A percentile compares a stretch with the other conserved stretches of the same genome.
phyloP scores from a whole-genome alignment of 257 asterid species.

The Forsythia suspensa region DNA sequence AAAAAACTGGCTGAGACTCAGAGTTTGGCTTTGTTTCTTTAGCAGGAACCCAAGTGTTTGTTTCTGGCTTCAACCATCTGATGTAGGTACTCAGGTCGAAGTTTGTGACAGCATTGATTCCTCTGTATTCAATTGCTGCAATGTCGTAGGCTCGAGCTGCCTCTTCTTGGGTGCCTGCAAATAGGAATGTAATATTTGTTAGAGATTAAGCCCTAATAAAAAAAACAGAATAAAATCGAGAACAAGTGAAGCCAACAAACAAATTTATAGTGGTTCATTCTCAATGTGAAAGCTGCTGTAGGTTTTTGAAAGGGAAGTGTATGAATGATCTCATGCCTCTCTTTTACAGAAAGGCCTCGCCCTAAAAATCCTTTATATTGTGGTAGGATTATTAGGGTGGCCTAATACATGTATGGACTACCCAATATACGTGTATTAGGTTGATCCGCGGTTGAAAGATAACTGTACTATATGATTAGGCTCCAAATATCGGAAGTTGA shows the following conservation, averaged over 20 bases:
- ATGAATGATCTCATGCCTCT: too few relatives aligned
- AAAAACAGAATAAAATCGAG: too few relatives aligned
- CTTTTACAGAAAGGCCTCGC: too few relatives aligned
- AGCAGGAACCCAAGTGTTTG: slow-evolving; percentile 17
- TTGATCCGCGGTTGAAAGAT: too few relatives aligned
- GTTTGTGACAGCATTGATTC: slow-evolving; percentile 50
- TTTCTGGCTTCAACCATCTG: slow-evolving; percentile 44
- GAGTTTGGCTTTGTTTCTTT: slow-evolving; percentile 20
- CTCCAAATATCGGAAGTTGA: neutral
- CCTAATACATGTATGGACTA: too few relatives aligned
- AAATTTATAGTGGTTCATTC: too few relatives aligned
- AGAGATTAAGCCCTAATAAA: neutral
- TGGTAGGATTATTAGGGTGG: too few relatives aligned
- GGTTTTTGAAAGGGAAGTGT: too few relatives aligned
- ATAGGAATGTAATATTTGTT: neutral
- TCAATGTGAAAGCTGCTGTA: too few relatives aligned
- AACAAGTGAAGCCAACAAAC: too few relatives aligned
- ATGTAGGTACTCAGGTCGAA: slow-evolving; percentile 48
- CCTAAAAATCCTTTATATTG: too few relatives aligned
- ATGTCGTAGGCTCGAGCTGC: slow-evolving; percentile 60
- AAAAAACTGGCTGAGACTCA: neutral
- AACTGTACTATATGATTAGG: neutral
- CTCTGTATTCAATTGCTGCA: slow-evolving; percentile 52
- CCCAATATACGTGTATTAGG: too few relatives aligned
- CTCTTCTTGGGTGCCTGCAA: slow-evolving; percentile 54